Conservation (phyloP, 495 filamentous ascomycete species). For the Hypoxylon lenormandii region DNA sequence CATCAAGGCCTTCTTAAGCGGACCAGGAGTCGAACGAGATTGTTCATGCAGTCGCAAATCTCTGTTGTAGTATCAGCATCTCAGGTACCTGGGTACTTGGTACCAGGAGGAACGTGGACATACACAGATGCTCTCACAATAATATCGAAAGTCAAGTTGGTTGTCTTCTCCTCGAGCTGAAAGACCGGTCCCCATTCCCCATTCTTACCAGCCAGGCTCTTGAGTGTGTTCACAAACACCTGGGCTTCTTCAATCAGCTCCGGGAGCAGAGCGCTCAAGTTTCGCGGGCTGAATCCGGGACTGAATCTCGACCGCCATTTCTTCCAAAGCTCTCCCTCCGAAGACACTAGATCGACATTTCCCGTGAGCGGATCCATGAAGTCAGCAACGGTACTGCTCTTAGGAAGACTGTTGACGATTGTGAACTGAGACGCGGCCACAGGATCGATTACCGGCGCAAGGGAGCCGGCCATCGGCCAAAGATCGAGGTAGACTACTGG, state of each 20-base stretch:
- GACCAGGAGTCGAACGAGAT: slow-evolving; percentile 32
- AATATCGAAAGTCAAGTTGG: slow-evolving; percentile 54
- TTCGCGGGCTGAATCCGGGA: slow-evolving; percentile 55
- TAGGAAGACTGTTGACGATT: slow-evolving; percentile 40
- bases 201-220: slow-evolving; percentile 39
- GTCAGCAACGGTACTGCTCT: slow-evolving; percentile 1
- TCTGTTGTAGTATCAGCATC: slow-evolving; percentile 32
- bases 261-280: slow-evolving; percentile 54
- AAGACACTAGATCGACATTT: slow-evolving; percentile 49
- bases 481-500: slow-evolving; percentile 59
- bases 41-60: slow-evolving; percentile 49
- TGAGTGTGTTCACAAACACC: slow-evolving; percentile 50
- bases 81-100: too few relatives aligned
- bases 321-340: slow-evolving; percentile 56
- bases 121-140: slow-evolving; percentile 52
- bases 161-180: slow-evolving; percentile 48
- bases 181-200: slow-evolving; percentile 53
- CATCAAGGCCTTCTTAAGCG: slow-evolving; percentile 40
- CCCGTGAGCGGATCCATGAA: slow-evolving; percentile 50
- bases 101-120: slow-evolving; percentile 24
- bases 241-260: slow-evolving; percentile 55
- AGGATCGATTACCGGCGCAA: slow-evolving; percentile 55
- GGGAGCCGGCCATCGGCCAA: slow-evolving; percentile 55
- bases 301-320: slow-evolving; percentile 54
- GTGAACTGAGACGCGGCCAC: slow-evolving; percentile 52